phyloP scores from a whole-genome alignment of 495 filamentous ascomycete genomes.

The Penicillium lagena region DNA sequence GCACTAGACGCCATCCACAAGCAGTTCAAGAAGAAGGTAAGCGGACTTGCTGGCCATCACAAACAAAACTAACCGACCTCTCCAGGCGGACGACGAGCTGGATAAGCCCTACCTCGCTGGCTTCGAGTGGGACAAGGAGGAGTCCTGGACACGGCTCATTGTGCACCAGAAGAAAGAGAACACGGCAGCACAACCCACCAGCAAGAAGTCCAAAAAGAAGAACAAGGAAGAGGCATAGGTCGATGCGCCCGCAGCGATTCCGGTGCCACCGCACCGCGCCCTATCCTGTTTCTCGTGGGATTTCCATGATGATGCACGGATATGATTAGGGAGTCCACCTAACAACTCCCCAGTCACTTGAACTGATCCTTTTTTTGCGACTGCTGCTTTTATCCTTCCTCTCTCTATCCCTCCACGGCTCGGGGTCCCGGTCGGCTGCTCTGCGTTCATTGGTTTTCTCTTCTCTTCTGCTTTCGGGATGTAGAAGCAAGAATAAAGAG shows the following conservation, averaged over 20 bases:
- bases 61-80: constrained; percentile 11
- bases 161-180: constrained; percentile 77
- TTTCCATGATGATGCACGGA: not conserved
- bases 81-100: constrained; percentile 82
- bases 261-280: not conserved
- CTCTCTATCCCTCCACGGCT: constrained; percentile 1
- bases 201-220: constrained; percentile 69
- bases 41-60: constrained; percentile 1
- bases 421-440: constrained; percentile 5
- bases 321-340: constrained; percentile 2
- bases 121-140: constrained; percentile 92
- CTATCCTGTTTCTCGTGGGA: not conserved
- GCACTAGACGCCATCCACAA: constrained; percentile 91
- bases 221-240: constrained; percentile 35
- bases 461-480: constrained; percentile 8
- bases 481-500: constrained; percentile 27
- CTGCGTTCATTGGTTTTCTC: constrained; percentile 10
- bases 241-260: not conserved
- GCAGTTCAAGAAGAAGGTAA: constrained; percentile 87
- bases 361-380: not conserved
- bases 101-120: constrained; percentile 74
- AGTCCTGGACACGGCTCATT: constrained; percentile 67
- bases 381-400: constrained; percentile 1
- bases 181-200: constrained; percentile 36
- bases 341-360: constrained; percentile 1